Base-by-base conservation (phyloP, 2,329 filamentous ascomycete species). In the Diaporthe citri region DNA sequence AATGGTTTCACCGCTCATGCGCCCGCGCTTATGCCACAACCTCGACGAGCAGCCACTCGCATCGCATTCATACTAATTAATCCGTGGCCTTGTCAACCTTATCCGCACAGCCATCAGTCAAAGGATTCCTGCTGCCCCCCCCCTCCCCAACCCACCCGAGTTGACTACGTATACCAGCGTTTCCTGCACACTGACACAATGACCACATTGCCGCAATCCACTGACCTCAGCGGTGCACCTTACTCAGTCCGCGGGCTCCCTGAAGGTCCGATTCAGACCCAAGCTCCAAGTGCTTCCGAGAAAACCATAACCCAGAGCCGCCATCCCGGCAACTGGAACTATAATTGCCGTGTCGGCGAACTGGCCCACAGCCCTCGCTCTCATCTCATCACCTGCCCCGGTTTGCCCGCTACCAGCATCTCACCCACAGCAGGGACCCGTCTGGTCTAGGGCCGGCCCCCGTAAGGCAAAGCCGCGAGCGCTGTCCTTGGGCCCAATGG, bases 321-420 rank as follows among this genome's bases (percentile, higher is more conserved):
- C 43, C 70, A 72, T 72, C 56, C 70, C 56, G 56, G 70, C 25
- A 60, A 39, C 31, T 72, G 56, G 56, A 60, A 59, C 70, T 60
- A 52, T 60, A 72, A 41, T 62, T 72, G 31, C 56, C 70, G 70
- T 41, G 70, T 60, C 57, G 70, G 56, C 70, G 70, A 72, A 72
- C 70, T 72, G 70, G 43, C 56, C 28, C 22, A 39, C 39, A 59
- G 56, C 56, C 56, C 56, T 72, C 31, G 56, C 46, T 52, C 70
- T 66, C 43, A 66, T 51, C 62, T 66, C 62, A 59, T 62, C 70
- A 72, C 22, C 70, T 72, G 70, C 22, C 51, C 56, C 70, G 57
- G 56, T 72, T 36, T 60, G 41, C 62, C 57, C 46, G 46, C 10
- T 72, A 25, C 70, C 43, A 39, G 57, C 34, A 60, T 71, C 55